phyloP scores from a whole-genome alignment of 108 stramenopile genomes.

The Cyclotella atomus region DNA sequence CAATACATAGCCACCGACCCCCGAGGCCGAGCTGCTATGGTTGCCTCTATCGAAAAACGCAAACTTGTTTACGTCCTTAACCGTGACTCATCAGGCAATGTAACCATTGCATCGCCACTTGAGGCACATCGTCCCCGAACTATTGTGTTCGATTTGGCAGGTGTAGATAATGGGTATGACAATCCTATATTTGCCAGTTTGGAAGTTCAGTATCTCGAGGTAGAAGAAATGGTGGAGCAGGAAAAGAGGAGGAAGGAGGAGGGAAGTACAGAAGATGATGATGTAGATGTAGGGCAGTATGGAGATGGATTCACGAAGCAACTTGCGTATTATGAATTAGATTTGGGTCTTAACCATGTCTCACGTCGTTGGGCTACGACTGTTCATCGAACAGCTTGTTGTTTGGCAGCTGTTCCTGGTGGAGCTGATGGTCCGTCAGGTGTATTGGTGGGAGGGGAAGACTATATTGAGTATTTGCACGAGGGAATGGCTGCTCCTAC shows the following conservation, averaged over 20 bases:
- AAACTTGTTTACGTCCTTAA: constrained; percentile 97
- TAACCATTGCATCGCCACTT: constrained; percentile 93
- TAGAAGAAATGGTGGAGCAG: constrained; percentile 60
- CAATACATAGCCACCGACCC: constrained; percentile 97
- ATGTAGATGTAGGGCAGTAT: constrained; percentile 20
- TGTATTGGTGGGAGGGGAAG: constrained; percentile 95
- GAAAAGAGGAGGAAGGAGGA: constrained; percentile 20
- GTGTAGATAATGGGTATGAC: constrained; percentile 96
- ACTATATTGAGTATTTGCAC: constrained; percentile 93
- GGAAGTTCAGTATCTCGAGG: constrained; percentile 94
- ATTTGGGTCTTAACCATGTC: constrained; percentile 98
- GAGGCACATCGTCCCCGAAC: constrained; percentile 94
- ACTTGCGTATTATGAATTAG: constrained; percentile 97
- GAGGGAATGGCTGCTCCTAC: constrained; percentile 63
- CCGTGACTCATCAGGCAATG: constrained; percentile 69
- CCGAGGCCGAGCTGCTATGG: constrained; percentile 89
- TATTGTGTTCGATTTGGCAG: constrained; percentile 83
- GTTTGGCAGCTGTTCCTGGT: constrained; percentile 92
- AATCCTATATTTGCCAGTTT: constrained; percentile 97
- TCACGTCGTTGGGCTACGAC: constrained; percentile 87
- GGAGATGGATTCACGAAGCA: constrained; percentile 55
- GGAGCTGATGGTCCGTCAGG: constrained; percentile 93
- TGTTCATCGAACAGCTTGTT: constrained; percentile 77
- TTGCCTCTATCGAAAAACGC: constrained; percentile 93
- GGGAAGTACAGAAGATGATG: constrained; percentile 44